Percentiles rank a stretch among this genome's conserved stretches.
Conservation (phyloP, 2,329 filamentous ascomycete species). For the Alternaria postmessia region DNA sequence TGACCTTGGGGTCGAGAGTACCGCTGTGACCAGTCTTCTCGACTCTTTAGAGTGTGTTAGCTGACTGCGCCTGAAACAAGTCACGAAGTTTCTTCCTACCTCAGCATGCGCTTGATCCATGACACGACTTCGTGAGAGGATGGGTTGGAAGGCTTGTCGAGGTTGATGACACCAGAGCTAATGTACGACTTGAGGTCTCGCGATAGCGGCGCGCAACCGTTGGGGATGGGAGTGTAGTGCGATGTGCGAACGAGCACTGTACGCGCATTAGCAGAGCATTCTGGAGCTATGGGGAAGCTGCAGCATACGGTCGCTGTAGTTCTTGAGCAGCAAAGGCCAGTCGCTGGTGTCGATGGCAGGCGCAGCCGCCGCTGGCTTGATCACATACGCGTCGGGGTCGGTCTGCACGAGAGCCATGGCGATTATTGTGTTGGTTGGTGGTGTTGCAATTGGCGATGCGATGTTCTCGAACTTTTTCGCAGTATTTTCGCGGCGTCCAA, state of each 20-base stretch:
- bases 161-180: slow-evolving; percentile 96
- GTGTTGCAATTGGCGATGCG: slow-evolving; percentile 39
- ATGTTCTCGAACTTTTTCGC: slow-evolving; percentile 38
- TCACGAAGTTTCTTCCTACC: slow-evolving; percentile 59
- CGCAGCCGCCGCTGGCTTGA: slow-evolving; percentile 88
- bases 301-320: slow-evolving; percentile 86
- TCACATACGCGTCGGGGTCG: slow-evolving; percentile 74
- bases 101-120: slow-evolving; percentile 97
- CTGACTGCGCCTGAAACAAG: background rate
- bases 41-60: slow-evolving; percentile 61
- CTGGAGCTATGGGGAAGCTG: slow-evolving; percentile 42
- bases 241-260: slow-evolving; percentile 89
- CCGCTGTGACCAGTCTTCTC: slow-evolving; percentile 99
- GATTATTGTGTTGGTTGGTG: slow-evolving; percentile 28
- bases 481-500: slow-evolving; percentile 22
- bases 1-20: slow-evolving; percentile 98
- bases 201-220: slow-evolving; percentile 88
- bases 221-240: slow-evolving; percentile 96
- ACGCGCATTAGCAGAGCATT: slow-evolving; percentile 33
- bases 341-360: slow-evolving; percentile 83
- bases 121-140: slow-evolving; percentile 98
- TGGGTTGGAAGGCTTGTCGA: slow-evolving; percentile 96
- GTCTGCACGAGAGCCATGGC: slow-evolving; percentile 49
- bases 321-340: slow-evolving; percentile 94
- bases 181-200: slow-evolving; percentile 97